A percentile compares a stretch with the other conserved stretches of the same genome.
Evolutionary conservation across 2,329 filamentous ascomycete genomes (phyloP).

Genomic region (Fusarium redolens): DNA sequence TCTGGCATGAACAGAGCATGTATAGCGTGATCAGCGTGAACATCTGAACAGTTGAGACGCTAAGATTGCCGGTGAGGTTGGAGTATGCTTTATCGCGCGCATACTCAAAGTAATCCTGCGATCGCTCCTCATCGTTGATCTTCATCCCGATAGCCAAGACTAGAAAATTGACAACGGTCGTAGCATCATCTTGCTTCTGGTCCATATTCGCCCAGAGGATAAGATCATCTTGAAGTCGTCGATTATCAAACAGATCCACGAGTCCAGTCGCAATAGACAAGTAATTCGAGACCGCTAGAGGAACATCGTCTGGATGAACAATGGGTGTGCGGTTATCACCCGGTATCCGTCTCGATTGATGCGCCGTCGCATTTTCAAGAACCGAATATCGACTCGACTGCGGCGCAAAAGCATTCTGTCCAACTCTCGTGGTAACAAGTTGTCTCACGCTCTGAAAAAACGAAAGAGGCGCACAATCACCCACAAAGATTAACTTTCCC

Average conservation of each 20-base stretch:
- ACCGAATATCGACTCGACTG: constrained; percentile 63
- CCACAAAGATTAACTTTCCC: constrained; percentile 66
- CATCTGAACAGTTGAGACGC: constrained; percentile 61
- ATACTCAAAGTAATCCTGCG: constrained; percentile 62
- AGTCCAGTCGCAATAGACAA: constrained; percentile 57
- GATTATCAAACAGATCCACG: constrained; percentile 61
- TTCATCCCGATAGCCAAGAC: constrained; percentile 63
- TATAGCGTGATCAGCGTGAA: constrained; percentile 64
- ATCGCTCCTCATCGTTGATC: constrained; percentile 53
- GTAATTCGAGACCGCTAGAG: constrained; percentile 51
- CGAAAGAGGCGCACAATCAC: constrained; percentile 66
- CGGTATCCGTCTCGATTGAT: constrained; percentile 31
- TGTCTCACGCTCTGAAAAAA: constrained; percentile 67
- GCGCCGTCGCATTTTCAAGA: constrained; percentile 57
- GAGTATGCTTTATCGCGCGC: constrained; percentile 59
- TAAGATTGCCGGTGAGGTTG: constrained; percentile 59
- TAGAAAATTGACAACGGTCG: constrained; percentile 59
- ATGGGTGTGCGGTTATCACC: constrained; percentile 42
- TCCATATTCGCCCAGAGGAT: constrained; percentile 54
- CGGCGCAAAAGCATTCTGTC: constrained; percentile 62
- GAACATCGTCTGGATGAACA: constrained; percentile 45
- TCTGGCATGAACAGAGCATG: constrained; percentile 66
- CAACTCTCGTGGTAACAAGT: constrained; percentile 61
- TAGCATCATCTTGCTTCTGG: constrained; percentile 50
- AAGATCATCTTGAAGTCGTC: constrained; percentile 54